Conservation (phyloP, 192 early-diverging fungal genomes). For the Coemansia sp. region DNA sequence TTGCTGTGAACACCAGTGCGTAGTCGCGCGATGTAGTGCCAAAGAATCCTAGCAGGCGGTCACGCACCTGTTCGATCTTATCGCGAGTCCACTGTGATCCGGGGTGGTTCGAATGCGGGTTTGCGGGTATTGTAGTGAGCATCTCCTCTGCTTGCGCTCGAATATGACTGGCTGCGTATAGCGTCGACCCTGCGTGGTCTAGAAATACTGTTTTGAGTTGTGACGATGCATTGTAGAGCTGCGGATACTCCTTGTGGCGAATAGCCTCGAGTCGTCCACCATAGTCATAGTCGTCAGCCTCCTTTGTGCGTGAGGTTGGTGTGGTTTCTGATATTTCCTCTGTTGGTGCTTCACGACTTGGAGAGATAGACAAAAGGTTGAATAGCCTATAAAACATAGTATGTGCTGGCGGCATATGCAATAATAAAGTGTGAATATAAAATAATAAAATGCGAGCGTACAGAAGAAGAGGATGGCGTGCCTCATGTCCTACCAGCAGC, state of each 20-base stretch:
- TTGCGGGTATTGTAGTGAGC: slow-evolving; percentile 56
- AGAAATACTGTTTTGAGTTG: slow-evolving; percentile 58
- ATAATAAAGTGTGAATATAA: neutral
- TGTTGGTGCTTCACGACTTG: neutral
- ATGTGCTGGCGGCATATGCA: neutral
- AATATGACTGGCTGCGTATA: slow-evolving; percentile 52
- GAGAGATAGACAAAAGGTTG: neutral
- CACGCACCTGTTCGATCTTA: slow-evolving; percentile 55
- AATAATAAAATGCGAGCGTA: neutral
- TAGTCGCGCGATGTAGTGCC: slow-evolving; percentile 60
- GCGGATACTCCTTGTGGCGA: slow-evolving; percentile 58
- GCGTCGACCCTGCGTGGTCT: slow-evolving; percentile 66
- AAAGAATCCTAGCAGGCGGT: slow-evolving; percentile 59
- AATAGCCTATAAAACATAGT: neutral
- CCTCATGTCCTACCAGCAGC: neutral
- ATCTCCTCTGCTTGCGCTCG: slow-evolving; percentile 48
- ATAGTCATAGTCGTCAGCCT: slow-evolving; percentile 45
- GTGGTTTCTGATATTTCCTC: neutral
- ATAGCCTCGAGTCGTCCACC: slow-evolving; percentile 47
- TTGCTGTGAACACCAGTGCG: slow-evolving; percentile 73
- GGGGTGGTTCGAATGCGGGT: slow-evolving; percentile 65
- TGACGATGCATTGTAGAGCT: slow-evolving; percentile 34
- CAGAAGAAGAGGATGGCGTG: neutral
- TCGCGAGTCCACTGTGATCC: slow-evolving; percentile 56
- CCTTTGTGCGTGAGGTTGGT: neutral